Evolutionary conservation across 2,329 filamentous ascomycete species (phyloP).

Genomic region (Penicillium sp.): DNA sequence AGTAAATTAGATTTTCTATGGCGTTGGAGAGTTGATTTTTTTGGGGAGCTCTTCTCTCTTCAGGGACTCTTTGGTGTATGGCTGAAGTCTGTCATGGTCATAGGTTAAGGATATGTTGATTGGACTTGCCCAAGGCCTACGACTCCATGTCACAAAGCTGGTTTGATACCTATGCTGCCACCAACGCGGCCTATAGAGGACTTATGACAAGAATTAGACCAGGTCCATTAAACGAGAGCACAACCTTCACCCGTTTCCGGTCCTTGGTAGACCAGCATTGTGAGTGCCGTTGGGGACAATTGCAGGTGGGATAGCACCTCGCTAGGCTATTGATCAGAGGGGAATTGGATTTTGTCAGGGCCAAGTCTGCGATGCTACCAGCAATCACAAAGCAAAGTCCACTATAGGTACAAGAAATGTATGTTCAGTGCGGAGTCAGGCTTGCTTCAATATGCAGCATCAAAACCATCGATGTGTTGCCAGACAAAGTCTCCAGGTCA

Average conservation of each 20-base stretch:
- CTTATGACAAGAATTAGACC: too few relatives aligned
- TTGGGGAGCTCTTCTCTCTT: too few relatives aligned
- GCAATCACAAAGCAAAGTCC: neutral
- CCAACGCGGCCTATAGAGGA: too few relatives aligned
- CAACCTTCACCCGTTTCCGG: too few relatives aligned
- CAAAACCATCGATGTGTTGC: conserved; percentile 1
- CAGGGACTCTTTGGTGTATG: too few relatives aligned
- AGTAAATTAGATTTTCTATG: neutral
- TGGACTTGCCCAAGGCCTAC: too few relatives aligned
- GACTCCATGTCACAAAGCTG: too few relatives aligned
- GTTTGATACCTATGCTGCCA: too few relatives aligned
- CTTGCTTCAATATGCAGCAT: neutral
- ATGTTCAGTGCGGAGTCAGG: conserved; percentile 1
- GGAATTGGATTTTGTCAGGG: neutral
- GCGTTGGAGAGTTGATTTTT: neutral
- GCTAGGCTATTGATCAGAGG: neutral
- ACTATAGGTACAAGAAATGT: neutral
- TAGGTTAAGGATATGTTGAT: too few relatives aligned
- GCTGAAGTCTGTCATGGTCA: too few relatives aligned
- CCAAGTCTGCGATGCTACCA: neutral
- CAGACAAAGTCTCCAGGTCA: neutral
- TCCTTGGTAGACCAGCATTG: too few relatives aligned
- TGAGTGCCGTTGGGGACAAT: neutral
- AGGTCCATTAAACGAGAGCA: too few relatives aligned
- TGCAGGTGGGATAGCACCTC: neutral